These are phyloP conservation scores for Pichia sp. DNA, from an alignment of 1,139 yeast species.

Conservation along the genomic window DNA sequence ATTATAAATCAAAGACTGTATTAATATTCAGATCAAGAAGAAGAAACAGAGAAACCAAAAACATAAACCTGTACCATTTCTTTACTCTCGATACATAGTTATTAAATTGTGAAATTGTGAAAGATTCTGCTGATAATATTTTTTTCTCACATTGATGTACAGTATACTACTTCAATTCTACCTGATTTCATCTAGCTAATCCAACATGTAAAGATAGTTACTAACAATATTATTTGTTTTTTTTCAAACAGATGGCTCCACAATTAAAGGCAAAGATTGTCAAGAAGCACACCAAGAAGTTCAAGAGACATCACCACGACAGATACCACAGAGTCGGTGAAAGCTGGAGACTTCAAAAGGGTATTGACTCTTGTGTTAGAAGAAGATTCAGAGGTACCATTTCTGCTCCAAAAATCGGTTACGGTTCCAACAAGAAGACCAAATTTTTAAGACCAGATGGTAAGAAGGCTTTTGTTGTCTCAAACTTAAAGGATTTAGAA, in stretches of 20 bases:
- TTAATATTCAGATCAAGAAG: no score
- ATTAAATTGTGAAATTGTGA: no score
- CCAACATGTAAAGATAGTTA: not conserved
- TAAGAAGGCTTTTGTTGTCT: constrained; percentile 93
- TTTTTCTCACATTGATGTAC: no score
- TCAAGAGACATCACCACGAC: constrained; percentile 99
- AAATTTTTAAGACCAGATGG: constrained; percentile 95
- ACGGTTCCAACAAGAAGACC: constrained; percentile 99
- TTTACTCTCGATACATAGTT: no score
- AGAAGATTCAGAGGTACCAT: constrained; percentile 99
- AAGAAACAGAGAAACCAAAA: no score
- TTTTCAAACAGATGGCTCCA: constrained; percentile 92
- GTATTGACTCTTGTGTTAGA: constrained; percentile 99
- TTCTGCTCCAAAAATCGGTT: constrained; percentile 99
- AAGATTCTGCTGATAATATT: no score
- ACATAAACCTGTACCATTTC: no score
- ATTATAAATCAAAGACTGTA: no score
- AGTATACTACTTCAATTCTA: no score
- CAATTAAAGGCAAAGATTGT: constrained; percentile 98
- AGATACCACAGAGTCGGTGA: constrained; percentile 97
- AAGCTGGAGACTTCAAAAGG: constrained; percentile 99
- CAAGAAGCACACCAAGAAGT: constrained; percentile 98
- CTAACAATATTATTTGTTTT: constrained; percentile 5
- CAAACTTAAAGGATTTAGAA: constrained; percentile 91
- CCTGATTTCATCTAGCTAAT: no score